These are phyloP conservation scores for Rhinocladiella mackenziei DNA, from an alignment of 2,329 filamentous ascomycete species.

Conservation along the genomic window DNA sequence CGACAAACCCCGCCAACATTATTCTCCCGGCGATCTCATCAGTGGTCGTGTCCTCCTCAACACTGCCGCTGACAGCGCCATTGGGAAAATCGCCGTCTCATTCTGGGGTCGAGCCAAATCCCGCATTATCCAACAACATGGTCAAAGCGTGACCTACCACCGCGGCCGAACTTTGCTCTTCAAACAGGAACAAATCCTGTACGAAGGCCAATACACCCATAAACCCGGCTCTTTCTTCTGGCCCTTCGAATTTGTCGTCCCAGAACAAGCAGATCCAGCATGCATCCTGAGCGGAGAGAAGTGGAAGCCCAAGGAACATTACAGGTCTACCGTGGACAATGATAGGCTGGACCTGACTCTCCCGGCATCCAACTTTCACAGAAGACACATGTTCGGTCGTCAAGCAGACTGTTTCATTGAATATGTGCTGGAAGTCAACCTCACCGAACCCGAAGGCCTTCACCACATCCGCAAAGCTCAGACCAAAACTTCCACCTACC, in stretches of 20 bases:
- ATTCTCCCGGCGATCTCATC: conserved; percentile 24
- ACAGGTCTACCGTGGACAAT: conserved; percentile 11
- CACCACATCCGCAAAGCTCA: conserved; percentile 21
- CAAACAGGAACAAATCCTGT: conserved; percentile 19
- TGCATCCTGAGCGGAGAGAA: conserved; percentile 17
- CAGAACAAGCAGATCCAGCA: conserved; percentile 18
- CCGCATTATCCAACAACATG: conserved; percentile 22
- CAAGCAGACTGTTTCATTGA: conserved; percentile 23
- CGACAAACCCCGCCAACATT: conserved; percentile 10
- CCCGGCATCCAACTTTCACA: conserved; percentile 21
- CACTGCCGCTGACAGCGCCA: conserved; percentile 21
- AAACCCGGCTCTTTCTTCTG: conserved; percentile 24
- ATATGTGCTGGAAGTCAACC: conserved; percentile 24
- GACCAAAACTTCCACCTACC: conserved; percentile 15
- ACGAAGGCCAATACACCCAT: conserved; percentile 26
- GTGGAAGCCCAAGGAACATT: conserved; percentile 25
- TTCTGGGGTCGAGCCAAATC: conserved; percentile 27
- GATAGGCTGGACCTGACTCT: conserved; percentile 20
- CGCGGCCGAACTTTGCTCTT: conserved; percentile 24
- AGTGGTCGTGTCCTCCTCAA: conserved; percentile 21
- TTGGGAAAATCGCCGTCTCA: conserved; percentile 20
- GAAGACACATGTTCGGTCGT: conserved; percentile 18
- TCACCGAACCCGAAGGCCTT: conserved; percentile 24
- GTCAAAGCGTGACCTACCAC: conserved; percentile 19
- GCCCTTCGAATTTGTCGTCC: conserved; percentile 24